phyloP scores from a whole-genome alignment of 208 protist species.

The Trypanosoma mega region DNA sequence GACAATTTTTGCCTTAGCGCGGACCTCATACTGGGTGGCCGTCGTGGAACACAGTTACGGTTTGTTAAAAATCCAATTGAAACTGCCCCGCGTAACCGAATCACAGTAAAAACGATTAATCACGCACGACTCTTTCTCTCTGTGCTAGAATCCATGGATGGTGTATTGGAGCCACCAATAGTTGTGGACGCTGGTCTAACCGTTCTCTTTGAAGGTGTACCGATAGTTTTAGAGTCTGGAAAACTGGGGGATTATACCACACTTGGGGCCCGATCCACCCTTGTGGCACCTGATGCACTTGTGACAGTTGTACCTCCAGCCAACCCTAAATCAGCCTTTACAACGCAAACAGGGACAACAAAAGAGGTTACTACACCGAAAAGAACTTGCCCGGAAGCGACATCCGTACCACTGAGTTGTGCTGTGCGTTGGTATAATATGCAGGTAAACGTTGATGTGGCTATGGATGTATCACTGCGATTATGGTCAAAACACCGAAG shows the following conservation, averaged over 20 bases:
- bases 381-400: too few relatives aligned
- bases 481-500: conserved; percentile 29
- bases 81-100: conserved; percentile 21
- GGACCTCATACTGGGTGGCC: conserved; percentile 39
- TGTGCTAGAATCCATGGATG: conserved; percentile 19
- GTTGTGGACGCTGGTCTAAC: conserved; percentile 42
- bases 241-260: conserved; percentile 27
- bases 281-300: conserved; percentile 18
- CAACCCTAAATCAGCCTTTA: not conserved
- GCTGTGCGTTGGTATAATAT: conserved; percentile 23
- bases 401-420: not conserved
- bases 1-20: conserved; percentile 21
- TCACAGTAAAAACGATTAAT: conserved; percentile 38
- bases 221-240: conserved; percentile 23
- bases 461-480: conserved; percentile 19
- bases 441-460: conserved; percentile 23
- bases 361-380: not conserved
- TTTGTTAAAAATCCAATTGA: conserved; percentile 29
- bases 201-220: conserved; percentile 33
- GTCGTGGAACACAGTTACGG: conserved; percentile 21
- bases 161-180: conserved; percentile 26
- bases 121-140: conserved; percentile 40
- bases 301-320: not conserved
- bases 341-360: not conserved
- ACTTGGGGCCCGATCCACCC: conserved; percentile 35